phyloP scores from a whole-genome alignment of 106 monocot species.

The Dendrobium chrysotoxum region DNA sequence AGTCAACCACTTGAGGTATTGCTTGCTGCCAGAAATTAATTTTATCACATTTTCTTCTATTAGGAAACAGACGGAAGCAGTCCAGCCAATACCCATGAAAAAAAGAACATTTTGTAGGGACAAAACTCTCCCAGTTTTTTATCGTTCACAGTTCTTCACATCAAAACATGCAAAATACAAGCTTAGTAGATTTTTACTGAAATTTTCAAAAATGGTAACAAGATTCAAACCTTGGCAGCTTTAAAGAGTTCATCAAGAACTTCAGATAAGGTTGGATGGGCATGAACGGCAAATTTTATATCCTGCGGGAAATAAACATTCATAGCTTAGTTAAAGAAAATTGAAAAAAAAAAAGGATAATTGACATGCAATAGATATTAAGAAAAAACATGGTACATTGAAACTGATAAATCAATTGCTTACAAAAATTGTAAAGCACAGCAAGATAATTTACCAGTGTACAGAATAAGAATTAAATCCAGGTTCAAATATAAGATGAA shows the following conservation, averaged over 20 bases:
- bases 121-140: no score
- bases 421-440: not conserved
- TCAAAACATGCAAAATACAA: not conserved
- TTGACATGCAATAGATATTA: not conserved
- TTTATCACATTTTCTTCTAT: not conserved
- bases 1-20: no score
- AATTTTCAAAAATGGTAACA: not conserved
- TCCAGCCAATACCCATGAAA: not conserved
- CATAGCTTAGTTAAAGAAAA: not conserved
- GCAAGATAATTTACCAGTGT: not conserved
- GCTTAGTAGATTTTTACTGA: not conserved
- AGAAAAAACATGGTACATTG: not conserved
- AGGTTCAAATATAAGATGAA: not conserved
- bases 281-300: constrained; percentile 82
- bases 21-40: no score
- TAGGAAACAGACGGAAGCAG: not conserved
- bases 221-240: constrained; percentile 57
- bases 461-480: not conserved
- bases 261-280: constrained; percentile 89
- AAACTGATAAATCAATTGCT: not conserved
- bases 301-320: constrained; percentile 35
- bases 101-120: not conserved
- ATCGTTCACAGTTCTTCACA: no score
- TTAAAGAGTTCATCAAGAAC: constrained; percentile 89
- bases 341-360: not conserved